phyloP scores from a whole-genome alignment of 2,329 filamentous ascomycete species.

The Alternaria ventricosa region DNA sequence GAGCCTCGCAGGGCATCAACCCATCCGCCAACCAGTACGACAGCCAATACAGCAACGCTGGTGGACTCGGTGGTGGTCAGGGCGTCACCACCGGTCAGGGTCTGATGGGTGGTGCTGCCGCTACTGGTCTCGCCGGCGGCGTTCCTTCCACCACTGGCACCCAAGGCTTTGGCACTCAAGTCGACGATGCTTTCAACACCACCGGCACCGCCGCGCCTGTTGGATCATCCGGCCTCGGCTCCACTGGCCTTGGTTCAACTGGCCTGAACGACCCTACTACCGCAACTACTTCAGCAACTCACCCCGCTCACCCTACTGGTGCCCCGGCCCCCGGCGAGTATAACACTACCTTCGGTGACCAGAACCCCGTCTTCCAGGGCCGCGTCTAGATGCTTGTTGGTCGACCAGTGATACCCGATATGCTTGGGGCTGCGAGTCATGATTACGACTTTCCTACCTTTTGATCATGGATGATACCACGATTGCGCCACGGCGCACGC shows the following conservation, averaged over 20 bases:
- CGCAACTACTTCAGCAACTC: slow-evolving; percentile 12
- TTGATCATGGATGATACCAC: slow-evolving; percentile 45
- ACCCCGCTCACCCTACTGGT: slow-evolving; percentile 16
- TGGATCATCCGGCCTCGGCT: slow-evolving; percentile 14
- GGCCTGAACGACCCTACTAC: slow-evolving; percentile 8
- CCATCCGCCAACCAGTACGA: slow-evolving; percentile 19
- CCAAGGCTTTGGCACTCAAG: slow-evolving; percentile 52
- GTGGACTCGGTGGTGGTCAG: slow-evolving; percentile 15
- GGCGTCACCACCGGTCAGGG: slow-evolving; percentile 17
- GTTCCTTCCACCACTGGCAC: slow-evolving; percentile 9
- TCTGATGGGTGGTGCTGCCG: slow-evolving; percentile 13
- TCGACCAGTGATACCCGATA: slow-evolving; percentile 12
- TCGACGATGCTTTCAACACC: slow-evolving; percentile 52
- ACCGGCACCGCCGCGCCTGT: slow-evolving; percentile 14
- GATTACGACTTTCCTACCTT: slow-evolving; percentile 31
- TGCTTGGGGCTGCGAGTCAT: slow-evolving; percentile 12
- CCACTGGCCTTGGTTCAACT: slow-evolving; percentile 5
- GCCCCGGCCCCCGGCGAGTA: slow-evolving; percentile 17
- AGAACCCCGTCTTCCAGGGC: slow-evolving; percentile 54
- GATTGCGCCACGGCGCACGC: slow-evolving; percentile 26
- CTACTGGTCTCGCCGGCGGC: slow-evolving; percentile 19
- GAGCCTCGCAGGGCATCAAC: slow-evolving; percentile 21
- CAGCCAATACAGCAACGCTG: slow-evolving; percentile 20
- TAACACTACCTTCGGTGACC: slow-evolving; percentile 51
- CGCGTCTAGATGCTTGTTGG: slow-evolving; percentile 27